A percentile compares a stretch with the other conserved stretches of the same genome.
These are phyloP conservation scores for Orbilia javanica DNA, from an alignment of 2,329 filamentous ascomycete species.

Conservation along the genomic window DNA sequence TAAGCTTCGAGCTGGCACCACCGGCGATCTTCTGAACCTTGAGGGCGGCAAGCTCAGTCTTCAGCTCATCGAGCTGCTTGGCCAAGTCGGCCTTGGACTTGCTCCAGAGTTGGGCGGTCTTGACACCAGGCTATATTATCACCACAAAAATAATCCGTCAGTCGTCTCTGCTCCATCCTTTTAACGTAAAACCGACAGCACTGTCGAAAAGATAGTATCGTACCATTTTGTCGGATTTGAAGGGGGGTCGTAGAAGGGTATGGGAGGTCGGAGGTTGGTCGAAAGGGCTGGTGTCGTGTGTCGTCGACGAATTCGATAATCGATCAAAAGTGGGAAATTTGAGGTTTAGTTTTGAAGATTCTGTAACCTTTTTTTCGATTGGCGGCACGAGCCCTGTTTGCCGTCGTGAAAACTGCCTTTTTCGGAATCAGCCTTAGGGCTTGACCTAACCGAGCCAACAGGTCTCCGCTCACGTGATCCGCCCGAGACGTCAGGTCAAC, in stretches of 20 bases:
- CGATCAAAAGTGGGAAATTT: slow-evolving; percentile 46
- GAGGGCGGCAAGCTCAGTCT: slow-evolving; percentile 95
- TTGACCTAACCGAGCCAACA: slow-evolving; percentile 55
- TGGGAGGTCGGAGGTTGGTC: slow-evolving; percentile 24
- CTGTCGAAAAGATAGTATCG: slow-evolving; percentile 33
- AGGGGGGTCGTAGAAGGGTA: slow-evolving; percentile 25
- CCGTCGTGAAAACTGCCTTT: slow-evolving; percentile 38
- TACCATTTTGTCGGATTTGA: slow-evolving; percentile 59
- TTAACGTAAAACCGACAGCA: slow-evolving; percentile 28
- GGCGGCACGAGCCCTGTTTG: slow-evolving; percentile 38
- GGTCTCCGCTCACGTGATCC: slow-evolving; percentile 6
- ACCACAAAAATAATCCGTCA: slow-evolving; percentile 60
- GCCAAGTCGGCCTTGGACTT: slow-evolving; percentile 99
- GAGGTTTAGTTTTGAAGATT: slow-evolving; percentile 47
- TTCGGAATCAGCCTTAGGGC: slow-evolving; percentile 47
- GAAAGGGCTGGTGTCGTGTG: slow-evolving; percentile 53
- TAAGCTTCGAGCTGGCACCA: slow-evolving; percentile 94
- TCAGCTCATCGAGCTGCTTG: slow-evolving; percentile 94
- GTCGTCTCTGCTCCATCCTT: slow-evolving; percentile 65
- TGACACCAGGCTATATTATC: slow-evolving; percentile 77
- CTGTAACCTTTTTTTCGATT: slow-evolving; percentile 45
- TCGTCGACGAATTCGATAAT: slow-evolving; percentile 56
- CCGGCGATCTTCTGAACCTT: slow-evolving; percentile 97
- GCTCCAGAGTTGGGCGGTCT: slow-evolving; percentile 95
- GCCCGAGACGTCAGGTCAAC: slow-evolving; percentile 46